Evolutionary conservation across 2,329 filamentous ascomycete species (phyloP), one percentile per base, ranked within the genome.

Genomic region (Colletotrichum truncatum): DNA sequence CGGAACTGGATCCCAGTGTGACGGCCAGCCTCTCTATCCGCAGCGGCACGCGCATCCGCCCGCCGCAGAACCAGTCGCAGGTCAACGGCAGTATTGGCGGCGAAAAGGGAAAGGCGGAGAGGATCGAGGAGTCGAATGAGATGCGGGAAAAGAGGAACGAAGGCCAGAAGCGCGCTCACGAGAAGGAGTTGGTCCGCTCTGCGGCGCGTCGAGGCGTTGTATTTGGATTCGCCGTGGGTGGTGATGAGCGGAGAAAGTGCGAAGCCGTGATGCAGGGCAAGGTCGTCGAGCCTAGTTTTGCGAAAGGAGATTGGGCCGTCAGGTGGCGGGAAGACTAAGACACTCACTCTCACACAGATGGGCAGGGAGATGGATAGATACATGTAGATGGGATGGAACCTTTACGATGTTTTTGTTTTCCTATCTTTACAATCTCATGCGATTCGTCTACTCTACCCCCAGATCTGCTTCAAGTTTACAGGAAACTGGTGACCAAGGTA

Each of bases 121-220:
- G 81, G n/a, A 76, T 79, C 6, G 75, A 80, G 14, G 85, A 88
- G 72, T 85, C 82, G 3, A 80, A 82, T 2, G 83, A 84, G 68
- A 83, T 85, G 77, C 71, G 81, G 36, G 75, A 78, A 66, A 85
- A 83, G 73, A 75, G 85, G 23, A 72, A 75, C 11, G 79, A 85
- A 55, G 85, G 85, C 0, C 80, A 86, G 71, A 78, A 75, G 63
- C 70, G 62, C 49, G 73, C 70, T 4, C 73, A 83, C 4, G 81
- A 83, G 69, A 80, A 84, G 23, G 89, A 92, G 72, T 80, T 89
- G 77, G 82, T 91, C 48, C 81, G 85, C 26, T 84, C 84, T n/a
- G 88, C 88, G 0, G 90, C 90, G 2, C 84, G 89, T 69, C 81
- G 88, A 21, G 84, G 83, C 2, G 85, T 85, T 61, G 85, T 85